These are phyloP conservation scores for Lycium barbarum DNA, from an alignment of 257 asterid genomes.

Conservation along the genomic window DNA sequence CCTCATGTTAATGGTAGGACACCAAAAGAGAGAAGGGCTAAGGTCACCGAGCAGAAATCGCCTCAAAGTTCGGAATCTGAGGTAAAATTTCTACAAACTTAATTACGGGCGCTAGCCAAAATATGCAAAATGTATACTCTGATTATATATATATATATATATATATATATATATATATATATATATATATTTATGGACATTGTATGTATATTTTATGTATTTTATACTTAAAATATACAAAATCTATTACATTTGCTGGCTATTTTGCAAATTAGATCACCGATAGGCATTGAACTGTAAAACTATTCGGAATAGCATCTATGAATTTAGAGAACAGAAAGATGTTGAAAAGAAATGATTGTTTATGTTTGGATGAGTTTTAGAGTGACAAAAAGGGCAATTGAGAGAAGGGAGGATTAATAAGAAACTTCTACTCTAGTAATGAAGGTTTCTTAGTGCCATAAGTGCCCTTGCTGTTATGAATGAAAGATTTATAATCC, in stretches of 20 bases:
- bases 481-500: neutral
- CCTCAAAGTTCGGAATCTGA: conserved; percentile 68
- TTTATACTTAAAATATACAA: too few species aligned
- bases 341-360: neutral
- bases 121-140: too few species aligned
- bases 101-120: too few species aligned
- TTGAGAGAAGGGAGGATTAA: neutral
- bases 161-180: too few species aligned
- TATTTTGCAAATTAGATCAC: too few species aligned
- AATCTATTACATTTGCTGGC: too few species aligned
- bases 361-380: neutral
- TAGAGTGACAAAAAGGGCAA: neutral
- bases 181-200: too few species aligned
- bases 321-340: neutral
- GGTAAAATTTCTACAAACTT: conserved; percentile 43
- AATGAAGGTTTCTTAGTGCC: neutral
- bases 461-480: neutral
- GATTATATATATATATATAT: too few species aligned
- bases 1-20: conserved; percentile 53
- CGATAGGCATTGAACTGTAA: too few species aligned
- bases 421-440: neutral
- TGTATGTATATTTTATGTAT: too few species aligned
- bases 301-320: neutral
- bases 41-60: conserved; percentile 56
- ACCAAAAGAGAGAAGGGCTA: conserved; percentile 68